These are phyloP conservation scores for Cyberlindnera japonica DNA, from an alignment of 805 yeast species.

Conservation along the genomic window DNA sequence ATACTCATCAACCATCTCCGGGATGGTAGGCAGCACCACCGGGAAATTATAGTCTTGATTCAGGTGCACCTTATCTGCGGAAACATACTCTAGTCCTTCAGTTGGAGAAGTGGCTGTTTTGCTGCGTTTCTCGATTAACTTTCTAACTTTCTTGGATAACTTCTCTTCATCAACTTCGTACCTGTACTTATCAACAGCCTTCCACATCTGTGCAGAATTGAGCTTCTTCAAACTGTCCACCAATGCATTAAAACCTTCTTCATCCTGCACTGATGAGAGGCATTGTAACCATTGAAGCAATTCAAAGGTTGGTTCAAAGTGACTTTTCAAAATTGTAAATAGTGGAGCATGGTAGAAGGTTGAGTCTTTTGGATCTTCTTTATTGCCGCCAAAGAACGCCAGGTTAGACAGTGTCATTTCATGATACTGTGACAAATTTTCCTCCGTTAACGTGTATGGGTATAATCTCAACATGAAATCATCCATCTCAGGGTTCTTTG, in stretches of 20 bases:
- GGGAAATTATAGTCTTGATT: slow-evolving; percentile 33
- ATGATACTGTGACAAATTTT: slow-evolving; percentile 16
- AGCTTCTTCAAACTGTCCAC: slow-evolving; percentile 50
- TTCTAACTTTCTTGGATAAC: slow-evolving; percentile 39
- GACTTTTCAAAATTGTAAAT: slow-evolving; percentile 59
- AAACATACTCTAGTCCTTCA: slow-evolving; percentile 19
- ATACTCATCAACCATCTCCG: slow-evolving; percentile 70
- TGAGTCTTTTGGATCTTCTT: slow-evolving; percentile 43
- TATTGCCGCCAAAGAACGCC: slow-evolving; percentile 20
- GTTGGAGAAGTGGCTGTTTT: slow-evolving; percentile 13
- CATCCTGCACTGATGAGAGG: slow-evolving; percentile 64
- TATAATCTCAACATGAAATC: slow-evolving; percentile 34
- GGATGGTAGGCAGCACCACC: slow-evolving; percentile 53
- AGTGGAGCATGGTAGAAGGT: slow-evolving; percentile 62
- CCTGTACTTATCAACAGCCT: slow-evolving; percentile 69
- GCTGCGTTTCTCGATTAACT: slow-evolving; percentile 11
- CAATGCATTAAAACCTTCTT: slow-evolving; percentile 56
- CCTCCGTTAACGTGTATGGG: slow-evolving; percentile 35
- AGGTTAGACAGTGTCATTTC: slow-evolving; percentile 5
- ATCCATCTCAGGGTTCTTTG: slow-evolving; percentile 34
- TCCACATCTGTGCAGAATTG: slow-evolving; percentile 66
- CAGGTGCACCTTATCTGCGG: slow-evolving; percentile 32
- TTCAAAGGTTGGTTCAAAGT: slow-evolving; percentile 71
- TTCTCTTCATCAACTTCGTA: slow-evolving; percentile 80
- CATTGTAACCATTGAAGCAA: slow-evolving; percentile 89